Evolutionary conservation across 441 rosid genomes (phyloP).

Genomic region (Mallotus repandus): DNA sequence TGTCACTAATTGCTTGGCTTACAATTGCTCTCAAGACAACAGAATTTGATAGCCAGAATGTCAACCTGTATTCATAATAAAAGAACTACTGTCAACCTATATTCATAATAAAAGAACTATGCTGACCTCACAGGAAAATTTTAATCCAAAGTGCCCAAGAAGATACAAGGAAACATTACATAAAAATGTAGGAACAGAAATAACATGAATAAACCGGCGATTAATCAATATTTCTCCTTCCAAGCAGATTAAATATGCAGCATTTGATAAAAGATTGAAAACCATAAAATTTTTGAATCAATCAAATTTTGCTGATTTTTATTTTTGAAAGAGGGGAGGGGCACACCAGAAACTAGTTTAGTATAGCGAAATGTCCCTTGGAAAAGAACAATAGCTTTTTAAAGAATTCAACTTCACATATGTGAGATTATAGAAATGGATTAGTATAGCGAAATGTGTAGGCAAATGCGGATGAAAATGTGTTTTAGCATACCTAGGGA

Average conservation of each 20-base stretch:
- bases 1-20: constrained; percentile 44
- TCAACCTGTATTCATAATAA: constrained; percentile 55
- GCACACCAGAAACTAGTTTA: not conserved
- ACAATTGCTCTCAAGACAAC: constrained; percentile 72
- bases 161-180: not conserved
- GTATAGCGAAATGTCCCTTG: not conserved
- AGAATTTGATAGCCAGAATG: constrained; percentile 91
- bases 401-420: not conserved
- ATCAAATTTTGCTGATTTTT: not conserved
- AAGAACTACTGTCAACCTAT: constrained; percentile 62
- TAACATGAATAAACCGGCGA: not conserved
- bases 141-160: not conserved
- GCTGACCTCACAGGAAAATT: constrained; percentile 11
- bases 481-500: constrained; percentile 62
- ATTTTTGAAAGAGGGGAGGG: not conserved
- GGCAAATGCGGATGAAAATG: no score
- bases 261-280: no score
- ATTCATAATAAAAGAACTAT: constrained; percentile 15
- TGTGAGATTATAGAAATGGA: no score
- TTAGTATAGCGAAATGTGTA: no score
- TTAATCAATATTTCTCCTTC: no score
- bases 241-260: no score
- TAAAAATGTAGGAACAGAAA: not conserved
- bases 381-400: not conserved
- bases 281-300: not conserved